Conservation (phyloP, 768 basidiomycete genomes). For the Tulasnella sp. region DNA sequence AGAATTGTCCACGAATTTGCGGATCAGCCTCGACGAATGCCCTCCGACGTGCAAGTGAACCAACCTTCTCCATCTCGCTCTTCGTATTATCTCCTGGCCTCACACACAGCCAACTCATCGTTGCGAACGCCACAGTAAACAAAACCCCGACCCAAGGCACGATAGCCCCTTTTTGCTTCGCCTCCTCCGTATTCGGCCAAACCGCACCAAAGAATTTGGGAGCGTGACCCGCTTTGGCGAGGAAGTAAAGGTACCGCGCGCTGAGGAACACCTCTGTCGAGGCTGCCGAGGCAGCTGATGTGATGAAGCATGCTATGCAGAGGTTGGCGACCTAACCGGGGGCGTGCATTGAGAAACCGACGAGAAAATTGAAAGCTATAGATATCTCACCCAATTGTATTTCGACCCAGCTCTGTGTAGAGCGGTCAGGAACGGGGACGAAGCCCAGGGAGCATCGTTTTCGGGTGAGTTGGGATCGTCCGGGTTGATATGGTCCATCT, state of each 20-base stretch:
- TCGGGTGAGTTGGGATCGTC: background rate
- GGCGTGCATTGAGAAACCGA: background rate
- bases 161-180: background rate
- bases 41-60: too few relatives aligned
- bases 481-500: background rate
- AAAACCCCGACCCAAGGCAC: slow-evolving; percentile 8
- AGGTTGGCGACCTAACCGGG: slow-evolving; percentile 17
- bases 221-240: slow-evolving; percentile 27
- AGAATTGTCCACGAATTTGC: background rate
- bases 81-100: slow-evolving; percentile 13
- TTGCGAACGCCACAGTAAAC: slow-evolving; percentile 1
- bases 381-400: slow-evolving; percentile 1
- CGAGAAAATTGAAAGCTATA: background rate
- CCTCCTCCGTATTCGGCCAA: background rate
- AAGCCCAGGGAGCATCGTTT: slow-evolving; percentile 5
- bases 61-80: slow-evolving; percentile 7
- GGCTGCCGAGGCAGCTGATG: slow-evolving; percentile 23
- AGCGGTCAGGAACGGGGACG: background rate
- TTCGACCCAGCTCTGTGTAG: background rate
- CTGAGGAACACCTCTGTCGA: slow-evolving; percentile 25
- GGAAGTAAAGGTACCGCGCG: slow-evolving; percentile 24
- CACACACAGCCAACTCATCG: slow-evolving; percentile 10
- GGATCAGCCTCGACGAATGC: background rate
- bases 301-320: slow-evolving; percentile 21
- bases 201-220: slow-evolving; percentile 23